Evolutionary conservation across 495 filamentous ascomycete genomes (phyloP).

Genomic region (Clavariopsis aquatica): DNA sequence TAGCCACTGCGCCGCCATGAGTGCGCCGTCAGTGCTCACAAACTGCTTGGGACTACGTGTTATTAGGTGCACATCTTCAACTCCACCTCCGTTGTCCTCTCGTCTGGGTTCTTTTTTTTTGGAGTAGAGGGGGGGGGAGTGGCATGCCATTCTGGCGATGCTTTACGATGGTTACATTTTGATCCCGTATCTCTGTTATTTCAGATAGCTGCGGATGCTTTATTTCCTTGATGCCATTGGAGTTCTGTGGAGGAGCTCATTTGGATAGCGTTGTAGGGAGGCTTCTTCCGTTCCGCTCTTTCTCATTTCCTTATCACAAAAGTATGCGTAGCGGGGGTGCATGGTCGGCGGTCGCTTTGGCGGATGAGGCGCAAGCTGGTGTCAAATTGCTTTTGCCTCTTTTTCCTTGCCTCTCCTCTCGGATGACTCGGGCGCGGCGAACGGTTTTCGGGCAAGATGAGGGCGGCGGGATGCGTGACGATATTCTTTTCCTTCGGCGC

Average conservation of each 20-base stretch:
- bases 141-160: not conserved
- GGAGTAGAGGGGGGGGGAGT: not conserved
- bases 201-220: constrained; percentile 1
- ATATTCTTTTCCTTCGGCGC: not conserved
- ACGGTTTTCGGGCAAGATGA: not conserved
- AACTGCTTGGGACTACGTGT: not conserved
- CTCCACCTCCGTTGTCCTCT: not conserved
- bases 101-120: constrained; percentile 11
- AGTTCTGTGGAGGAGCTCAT: constrained; percentile 2
- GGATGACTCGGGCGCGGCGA: not conserved
- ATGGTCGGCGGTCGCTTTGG: not conserved
- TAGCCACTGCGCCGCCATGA: constrained; percentile 42
- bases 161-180: constrained; percentile 6
- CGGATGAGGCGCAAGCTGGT: constrained; percentile 2
- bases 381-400: constrained; percentile 19
- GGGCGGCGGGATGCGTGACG: not conserved
- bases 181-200: constrained; percentile 4
- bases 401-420: not conserved
- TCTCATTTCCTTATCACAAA: constrained; percentile 14
- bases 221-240: constrained; percentile 12
- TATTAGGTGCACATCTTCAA: not conserved
- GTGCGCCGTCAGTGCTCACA: not conserved
- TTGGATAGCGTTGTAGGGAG: constrained; percentile 17
- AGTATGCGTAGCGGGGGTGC: constrained; percentile 6
- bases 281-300: constrained; percentile 14